A percentile compares a stretch with the other conserved stretches of the same genome.
phyloP scores from a whole-genome alignment of 257 asterid genomes.

The Striga asiatica region DNA sequence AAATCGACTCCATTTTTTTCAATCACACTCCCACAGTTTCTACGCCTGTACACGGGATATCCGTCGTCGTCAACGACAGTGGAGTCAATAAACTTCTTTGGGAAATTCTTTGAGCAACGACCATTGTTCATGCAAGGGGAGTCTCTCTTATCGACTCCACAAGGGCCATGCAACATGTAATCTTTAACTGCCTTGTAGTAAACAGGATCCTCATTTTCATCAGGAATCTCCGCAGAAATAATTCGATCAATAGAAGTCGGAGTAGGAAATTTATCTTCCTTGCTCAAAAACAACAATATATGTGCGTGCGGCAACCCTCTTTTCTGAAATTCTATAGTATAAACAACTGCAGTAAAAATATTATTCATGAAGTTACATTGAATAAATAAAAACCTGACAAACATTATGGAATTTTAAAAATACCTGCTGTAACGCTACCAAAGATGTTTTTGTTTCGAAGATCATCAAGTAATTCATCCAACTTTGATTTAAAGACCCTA shows the following conservation, averaged over 20 bases:
- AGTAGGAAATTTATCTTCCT: neutral
- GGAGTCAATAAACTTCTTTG: neutral
- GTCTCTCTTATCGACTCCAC: neutral
- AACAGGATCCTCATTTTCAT: neutral
- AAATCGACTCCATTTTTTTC: neutral
- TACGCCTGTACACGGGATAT: neutral
- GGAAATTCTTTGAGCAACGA: neutral
- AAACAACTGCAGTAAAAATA: neutral
- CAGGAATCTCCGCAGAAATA: neutral
- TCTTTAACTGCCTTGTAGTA: neutral
- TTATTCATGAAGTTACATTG: no score
- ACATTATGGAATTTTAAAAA: no score
- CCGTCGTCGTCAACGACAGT: neutral
- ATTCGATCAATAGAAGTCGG: neutral
- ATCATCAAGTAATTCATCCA: no score
- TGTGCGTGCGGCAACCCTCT: slow-evolving; percentile 2
- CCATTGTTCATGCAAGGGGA: neutral
- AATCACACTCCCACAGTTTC: neutral
- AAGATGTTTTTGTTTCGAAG: no score
- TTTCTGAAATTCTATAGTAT: slow-evolving; percentile 2
- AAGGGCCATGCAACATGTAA: slow-evolving; percentile 1
- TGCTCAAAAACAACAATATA: neutral
- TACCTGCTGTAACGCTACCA: no score
- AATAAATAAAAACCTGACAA: no score
- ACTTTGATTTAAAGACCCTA: no score